These are phyloP conservation scores for Amanita exitialis DNA, from an alignment of 768 basidiomycete genomes.

Conservation along the genomic window DNA sequence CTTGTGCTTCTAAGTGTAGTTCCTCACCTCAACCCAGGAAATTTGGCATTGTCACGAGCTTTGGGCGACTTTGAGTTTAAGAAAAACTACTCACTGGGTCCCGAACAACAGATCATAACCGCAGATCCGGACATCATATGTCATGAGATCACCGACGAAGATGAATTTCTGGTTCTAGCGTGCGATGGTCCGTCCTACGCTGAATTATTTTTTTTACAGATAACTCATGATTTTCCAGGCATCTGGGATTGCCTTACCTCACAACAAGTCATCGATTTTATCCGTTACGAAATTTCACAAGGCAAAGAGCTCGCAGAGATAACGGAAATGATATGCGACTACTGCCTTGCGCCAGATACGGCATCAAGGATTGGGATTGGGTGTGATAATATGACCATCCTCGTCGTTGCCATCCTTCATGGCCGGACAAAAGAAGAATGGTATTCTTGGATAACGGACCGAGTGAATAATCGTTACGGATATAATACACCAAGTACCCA, in stretches of 20 bases:
- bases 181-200: constrained; percentile 67
- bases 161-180: constrained; percentile 94
- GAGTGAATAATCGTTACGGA: constrained; percentile 68
- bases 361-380: constrained; percentile 88
- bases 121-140: constrained; percentile 84
- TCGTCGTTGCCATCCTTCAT: constrained; percentile 81
- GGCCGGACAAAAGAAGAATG: constrained; percentile 88
- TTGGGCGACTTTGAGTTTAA: constrained; percentile 99
- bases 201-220: background rate
- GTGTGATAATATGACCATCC: constrained; percentile 98
- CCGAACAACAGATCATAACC: constrained; percentile 93
- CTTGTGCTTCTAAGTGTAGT: constrained; percentile 4
- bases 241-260: constrained; percentile 98
- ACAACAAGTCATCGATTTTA: constrained; percentile 86
- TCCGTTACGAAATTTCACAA: constrained; percentile 73
- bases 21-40: constrained; percentile 42
- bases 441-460: constrained; percentile 81
- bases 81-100: constrained; percentile 71
- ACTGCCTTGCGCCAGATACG: constrained; percentile 90
- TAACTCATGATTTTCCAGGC: constrained; percentile 36
- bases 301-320: constrained; percentile 76
- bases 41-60: constrained; percentile 90
- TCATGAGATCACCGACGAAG: constrained; percentile 77
- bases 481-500: constrained; percentile 66
- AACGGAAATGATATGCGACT: constrained; percentile 82